Base-by-base conservation (phyloP, 2,329 filamentous ascomycete genomes). In the Metarhizium guizhouense region DNA sequence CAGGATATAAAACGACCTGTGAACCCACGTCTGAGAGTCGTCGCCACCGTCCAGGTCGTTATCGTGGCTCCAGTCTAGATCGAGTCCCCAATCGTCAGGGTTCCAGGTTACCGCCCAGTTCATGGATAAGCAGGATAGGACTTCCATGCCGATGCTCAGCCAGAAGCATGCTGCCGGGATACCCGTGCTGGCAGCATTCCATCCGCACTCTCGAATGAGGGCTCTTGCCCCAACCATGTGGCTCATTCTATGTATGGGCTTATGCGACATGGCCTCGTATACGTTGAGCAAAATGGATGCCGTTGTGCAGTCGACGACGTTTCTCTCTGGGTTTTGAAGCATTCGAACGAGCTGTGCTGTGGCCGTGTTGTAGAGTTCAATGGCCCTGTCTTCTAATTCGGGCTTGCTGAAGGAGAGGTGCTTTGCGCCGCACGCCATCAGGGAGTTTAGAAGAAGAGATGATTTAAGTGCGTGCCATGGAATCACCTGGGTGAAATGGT, bases 161-260 rank as follows among this genome's bases (percentile, higher is more conserved):
- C 93, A 96, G 72, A 96, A 96, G 69, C 92, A 96, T 1, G 92
- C 90, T 0, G 85, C 83, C 1, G 90, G 92, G 20, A 96, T 83
- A 0, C 92, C 91, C 1, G 79, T 81, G 40, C 88, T 88, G 59
- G 78, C 83, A 0, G 90, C 90, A 63, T 90, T 87, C 93, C 93
- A 96, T 4, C 85, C 84, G 64, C 91, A 96, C 66, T 96, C 90
- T 58, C 90, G 89, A 64, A 96, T 92, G 52, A 96, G 75, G 2
- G 90, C 90, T 54, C 90, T 81, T 10, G 90, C 90, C 5, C 90
- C 90, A 0, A 88, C 86, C 61, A 93, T 92, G 65, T 96, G 92
- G 62, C 88, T 92, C 86, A 94, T 93, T n/a, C 87, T 81, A 63
- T 90, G 84, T 42, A 86, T 76, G 5, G 87, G 84, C 61, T 83